Base-by-base conservation (phyloP, 768 basidiomycete species). In the Pleurotus giganteus region DNA sequence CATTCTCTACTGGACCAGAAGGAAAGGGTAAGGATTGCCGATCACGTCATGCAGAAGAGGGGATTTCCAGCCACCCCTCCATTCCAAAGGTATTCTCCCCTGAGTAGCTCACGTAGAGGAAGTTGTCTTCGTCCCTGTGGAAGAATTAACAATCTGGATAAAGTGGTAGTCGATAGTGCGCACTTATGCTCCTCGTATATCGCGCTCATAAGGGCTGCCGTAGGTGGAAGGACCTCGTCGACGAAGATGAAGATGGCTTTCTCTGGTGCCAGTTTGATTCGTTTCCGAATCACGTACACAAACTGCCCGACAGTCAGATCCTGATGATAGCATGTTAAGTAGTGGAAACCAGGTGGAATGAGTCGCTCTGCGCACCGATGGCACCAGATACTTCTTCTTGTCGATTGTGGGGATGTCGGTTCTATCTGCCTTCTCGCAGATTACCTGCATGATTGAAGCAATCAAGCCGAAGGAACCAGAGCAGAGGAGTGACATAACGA, bases 181-280 rank as follows among this genome's bases (percentile, higher is more conserved):
- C 59, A 98, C 95, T 98, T 98, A 82, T 99, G 96, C 73, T 99
- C 97, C 74, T 99, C 97, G 66, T 99, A 99, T 66, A 99, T 98
- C 54, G 93, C 87, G 65, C 92, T 94, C 97, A 99, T 99, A 46
- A 98, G 77, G 2, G 96, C 95, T 12, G 96, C 97, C 1, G 97
- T 98, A 39, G 97, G 97, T 41, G 97, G 97, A 26, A 99, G 81
- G 52, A 98, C 94, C 71, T 99, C 97, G 64, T 99, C 94, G 49
- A 99, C 97, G 65, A 98, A 99, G 73, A 99, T 98, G 78, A 98
- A 99, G 76, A 99, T 99, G 32, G 97, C 97, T 77, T 98, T 98
- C 84, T 99, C 97, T 28, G 97, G 95, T 21, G 94, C 91, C 55
- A 99, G 84, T 85, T 99, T 98, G 88, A 98, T 99, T 58, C 97